Evolutionary conservation across 2,329 filamentous ascomycete species (phyloP).

Genomic region (Fusarium ramigenum): DNA sequence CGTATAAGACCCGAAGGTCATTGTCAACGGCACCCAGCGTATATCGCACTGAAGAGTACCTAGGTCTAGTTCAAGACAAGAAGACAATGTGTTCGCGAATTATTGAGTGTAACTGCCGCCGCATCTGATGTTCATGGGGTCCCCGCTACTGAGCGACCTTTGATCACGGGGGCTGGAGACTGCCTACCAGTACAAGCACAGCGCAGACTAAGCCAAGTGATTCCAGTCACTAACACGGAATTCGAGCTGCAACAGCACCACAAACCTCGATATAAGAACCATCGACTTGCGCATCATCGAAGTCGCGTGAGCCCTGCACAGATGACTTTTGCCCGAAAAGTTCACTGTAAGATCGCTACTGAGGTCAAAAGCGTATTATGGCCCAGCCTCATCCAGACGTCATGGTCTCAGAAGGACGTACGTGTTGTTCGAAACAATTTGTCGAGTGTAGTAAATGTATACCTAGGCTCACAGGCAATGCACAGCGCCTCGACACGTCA

Average conservation of each 20-base stretch:
- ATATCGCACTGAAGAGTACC: neutral
- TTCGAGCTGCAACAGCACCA: constrained; percentile 25
- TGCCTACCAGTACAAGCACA: neutral
- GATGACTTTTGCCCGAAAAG: neutral
- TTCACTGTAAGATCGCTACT: constrained; percentile 6
- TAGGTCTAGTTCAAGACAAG: neutral
- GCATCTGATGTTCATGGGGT: neutral
- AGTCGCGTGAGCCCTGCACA: constrained; percentile 20
- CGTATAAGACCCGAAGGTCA: neutral
- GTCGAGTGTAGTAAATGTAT: neutral
- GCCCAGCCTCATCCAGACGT: constrained; percentile 32
- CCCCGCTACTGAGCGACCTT: constrained; percentile 8
- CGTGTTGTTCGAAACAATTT: constrained; percentile 20
- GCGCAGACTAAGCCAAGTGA: neutral
- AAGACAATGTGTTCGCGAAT: neutral
- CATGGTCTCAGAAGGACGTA: constrained; percentile 45
- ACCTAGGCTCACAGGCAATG: constrained; percentile 20
- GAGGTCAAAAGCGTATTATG: constrained; percentile 29
- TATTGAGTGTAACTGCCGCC: neutral
- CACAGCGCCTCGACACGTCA: constrained; percentile 23
- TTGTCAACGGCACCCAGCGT: neutral
- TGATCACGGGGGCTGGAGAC: constrained; percentile 26
- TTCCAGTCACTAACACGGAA: constrained; percentile 35
- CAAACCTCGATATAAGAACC: constrained; percentile 1
- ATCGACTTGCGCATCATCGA: constrained; percentile 14